phyloP scores from a whole-genome alignment of 2,329 filamentous ascomycete genomes.

The Fusarium longipes region DNA sequence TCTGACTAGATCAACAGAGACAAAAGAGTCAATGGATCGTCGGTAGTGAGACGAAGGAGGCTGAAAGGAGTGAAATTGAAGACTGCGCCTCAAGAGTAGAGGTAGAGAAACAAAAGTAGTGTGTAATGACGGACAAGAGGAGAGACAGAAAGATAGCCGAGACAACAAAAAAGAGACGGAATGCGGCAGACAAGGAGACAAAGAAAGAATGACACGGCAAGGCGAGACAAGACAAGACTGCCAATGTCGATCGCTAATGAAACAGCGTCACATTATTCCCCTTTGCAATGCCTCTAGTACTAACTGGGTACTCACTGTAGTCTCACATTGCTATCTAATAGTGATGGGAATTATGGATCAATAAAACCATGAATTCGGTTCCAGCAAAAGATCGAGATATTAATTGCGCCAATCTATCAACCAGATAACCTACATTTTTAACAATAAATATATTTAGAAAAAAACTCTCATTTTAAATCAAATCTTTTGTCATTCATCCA shows the following conservation, averaged over 20 bases:
- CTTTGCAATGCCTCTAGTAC: not conserved
- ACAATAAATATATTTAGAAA: slow-evolving; percentile 2
- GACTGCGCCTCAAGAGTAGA: slow-evolving; percentile 12
- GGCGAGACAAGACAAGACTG: slow-evolving; percentile 1
- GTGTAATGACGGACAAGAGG: not conserved
- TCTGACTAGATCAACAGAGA: slow-evolving; percentile 7
- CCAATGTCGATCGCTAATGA: slow-evolving; percentile 36
- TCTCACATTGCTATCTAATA: too few relatives aligned
- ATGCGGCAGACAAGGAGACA: slow-evolving; percentile 1
- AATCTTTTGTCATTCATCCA: not conserved
- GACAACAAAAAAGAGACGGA: slow-evolving; percentile 10
- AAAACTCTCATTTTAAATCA: too few relatives aligned
- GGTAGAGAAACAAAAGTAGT: slow-evolving; percentile 1
- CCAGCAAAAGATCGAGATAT: not conserved
- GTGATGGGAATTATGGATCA: slow-evolving; percentile 19
- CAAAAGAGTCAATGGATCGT: not conserved
- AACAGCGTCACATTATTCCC: slow-evolving; percentile 26
- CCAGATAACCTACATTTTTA: not conserved
- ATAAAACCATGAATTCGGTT: slow-evolving; percentile 8
- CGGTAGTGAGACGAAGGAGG: not conserved
- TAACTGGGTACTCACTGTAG: too few relatives aligned
- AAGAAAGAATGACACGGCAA: slow-evolving; percentile 3
- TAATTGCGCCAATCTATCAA: not conserved
- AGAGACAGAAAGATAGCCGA: slow-evolving; percentile 8
- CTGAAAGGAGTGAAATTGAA: slow-evolving; percentile 4